phyloP scores from a whole-genome alignment of 352 stramenopile species.

The Pythium plurisporium region DNA sequence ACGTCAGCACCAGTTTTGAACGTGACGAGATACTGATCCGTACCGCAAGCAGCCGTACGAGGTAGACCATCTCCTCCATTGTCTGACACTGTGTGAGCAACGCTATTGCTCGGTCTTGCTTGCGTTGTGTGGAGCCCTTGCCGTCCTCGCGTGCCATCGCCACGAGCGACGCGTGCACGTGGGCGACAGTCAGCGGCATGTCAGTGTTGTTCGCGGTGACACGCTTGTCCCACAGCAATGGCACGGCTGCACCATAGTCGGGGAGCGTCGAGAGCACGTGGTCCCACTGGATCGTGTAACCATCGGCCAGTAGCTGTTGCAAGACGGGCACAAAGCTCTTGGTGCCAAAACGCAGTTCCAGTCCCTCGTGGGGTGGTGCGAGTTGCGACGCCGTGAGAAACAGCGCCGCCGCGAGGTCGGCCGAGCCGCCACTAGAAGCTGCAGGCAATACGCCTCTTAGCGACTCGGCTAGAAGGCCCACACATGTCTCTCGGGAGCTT shows the following conservation, averaged over 20 bases:
- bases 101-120: conserved; percentile 54
- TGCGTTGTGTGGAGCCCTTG: conserved; percentile 44
- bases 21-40: too few species aligned
- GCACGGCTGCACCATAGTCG: conserved; percentile 20
- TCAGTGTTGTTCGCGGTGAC: not conserved
- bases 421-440: conserved; percentile 4
- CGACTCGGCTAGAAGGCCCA: conserved; percentile 37
- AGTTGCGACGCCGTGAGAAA: conserved; percentile 69
- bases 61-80: conserved; percentile 50
- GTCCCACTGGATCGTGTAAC: conserved; percentile 19
- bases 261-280: conserved; percentile 28
- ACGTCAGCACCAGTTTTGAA: too few species aligned
- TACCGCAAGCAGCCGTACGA: conserved; percentile 75
- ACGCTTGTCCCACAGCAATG: conserved; percentile 10
- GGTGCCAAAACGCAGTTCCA: conserved; percentile 68
- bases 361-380: conserved; percentile 58
- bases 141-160: conserved; percentile 56
- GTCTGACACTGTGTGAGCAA: conserved; percentile 51
- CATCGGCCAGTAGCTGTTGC: conserved; percentile 28
- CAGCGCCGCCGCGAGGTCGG: conserved; percentile 45
- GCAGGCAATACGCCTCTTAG: conserved; percentile 39
- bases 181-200: conserved; percentile 31
- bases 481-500: conserved; percentile 48
- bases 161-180: conserved; percentile 52
- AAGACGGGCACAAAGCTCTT: conserved; percentile 63